Percentiles rank a stretch among this genome's conserved stretches.
These are phyloP conservation scores for Rhizopus arrhizus DNA, from an alignment of 371 early-diverging fungal genomes.

Conservation along the genomic window DNA sequence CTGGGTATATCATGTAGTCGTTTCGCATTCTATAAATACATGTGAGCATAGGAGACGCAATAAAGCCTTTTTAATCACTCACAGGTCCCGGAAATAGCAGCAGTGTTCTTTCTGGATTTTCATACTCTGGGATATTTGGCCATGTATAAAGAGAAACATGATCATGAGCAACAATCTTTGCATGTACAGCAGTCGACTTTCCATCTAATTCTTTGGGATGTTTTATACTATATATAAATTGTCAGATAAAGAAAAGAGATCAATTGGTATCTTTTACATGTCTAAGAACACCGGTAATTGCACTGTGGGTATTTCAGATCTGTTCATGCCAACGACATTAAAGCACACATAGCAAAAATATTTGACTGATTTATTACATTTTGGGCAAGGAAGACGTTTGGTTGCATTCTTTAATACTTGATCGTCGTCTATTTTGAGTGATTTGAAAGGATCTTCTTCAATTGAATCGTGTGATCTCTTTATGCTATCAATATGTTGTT, in stretches of 20 bases:
- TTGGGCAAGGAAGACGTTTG: slow-evolving; percentile 54
- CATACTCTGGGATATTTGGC: slow-evolving; percentile 48
- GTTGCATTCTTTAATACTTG: slow-evolving; percentile 33
- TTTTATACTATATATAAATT: slow-evolving; percentile 59
- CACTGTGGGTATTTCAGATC: slow-evolving; percentile 61
- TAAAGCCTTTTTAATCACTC: slow-evolving; percentile 25
- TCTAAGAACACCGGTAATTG: slow-evolving; percentile 78
- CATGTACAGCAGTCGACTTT: slow-evolving; percentile 88
- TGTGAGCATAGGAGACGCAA: background rate
- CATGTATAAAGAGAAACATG: slow-evolving; percentile 67
- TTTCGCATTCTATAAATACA: slow-evolving; percentile 60
- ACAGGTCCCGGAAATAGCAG: slow-evolving; percentile 85
- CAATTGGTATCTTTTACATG: slow-evolving; percentile 54
- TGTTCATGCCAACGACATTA: slow-evolving; percentile 54
- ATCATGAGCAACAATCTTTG: slow-evolving; percentile 72
- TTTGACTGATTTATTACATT: slow-evolving; percentile 68
- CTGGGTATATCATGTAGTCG: slow-evolving; percentile 63
- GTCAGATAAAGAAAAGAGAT: background rate
- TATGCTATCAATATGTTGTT: slow-evolving; percentile 7
- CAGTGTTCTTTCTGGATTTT: slow-evolving; percentile 67
- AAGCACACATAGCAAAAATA: slow-evolving; percentile 79
- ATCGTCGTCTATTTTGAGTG: slow-evolving; percentile 44
- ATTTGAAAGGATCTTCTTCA: slow-evolving; percentile 28
- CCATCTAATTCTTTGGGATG: slow-evolving; percentile 80
- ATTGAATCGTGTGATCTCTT: slow-evolving; percentile 20